Conservation (phyloP, 805 yeast species). For the Metschnikowia arizonensis region DNA sequence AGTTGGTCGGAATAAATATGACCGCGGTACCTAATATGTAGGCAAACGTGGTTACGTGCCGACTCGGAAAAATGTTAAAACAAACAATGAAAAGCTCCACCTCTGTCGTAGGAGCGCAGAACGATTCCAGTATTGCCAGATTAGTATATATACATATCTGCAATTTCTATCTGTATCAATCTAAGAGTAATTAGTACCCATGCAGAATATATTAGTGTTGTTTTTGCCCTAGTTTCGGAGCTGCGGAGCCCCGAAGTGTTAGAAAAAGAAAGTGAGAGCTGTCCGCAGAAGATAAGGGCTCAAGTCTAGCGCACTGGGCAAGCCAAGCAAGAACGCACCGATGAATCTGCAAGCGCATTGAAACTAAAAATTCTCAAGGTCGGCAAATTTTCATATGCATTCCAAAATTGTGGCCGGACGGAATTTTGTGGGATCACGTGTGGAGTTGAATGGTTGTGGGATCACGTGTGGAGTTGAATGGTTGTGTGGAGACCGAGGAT, state of each 20-base stretch:
- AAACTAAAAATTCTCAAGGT: not conserved
- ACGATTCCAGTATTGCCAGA: not conserved
- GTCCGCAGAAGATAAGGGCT: conserved; percentile 3
- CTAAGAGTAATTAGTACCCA: not conserved
- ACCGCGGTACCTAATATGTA: conserved; percentile 15
- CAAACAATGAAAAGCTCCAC: not conserved
- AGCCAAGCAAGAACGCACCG: not conserved
- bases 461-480: not conserved
- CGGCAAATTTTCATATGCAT: not conserved
- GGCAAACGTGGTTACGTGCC: conserved; percentile 16
- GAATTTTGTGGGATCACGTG: not conserved
- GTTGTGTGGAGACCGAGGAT: not conserved
- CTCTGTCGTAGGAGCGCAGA: not conserved
- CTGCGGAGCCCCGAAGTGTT: conserved; percentile 5
- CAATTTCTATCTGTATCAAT: no score
- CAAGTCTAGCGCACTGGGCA: not conserved
- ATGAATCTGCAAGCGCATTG: not conserved
- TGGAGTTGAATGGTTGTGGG: not conserved
- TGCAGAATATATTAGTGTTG: not conserved
- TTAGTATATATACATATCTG: not conserved
- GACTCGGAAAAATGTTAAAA: conserved; percentile 3
- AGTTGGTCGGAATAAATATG: conserved; percentile 11
- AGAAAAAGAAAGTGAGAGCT: not conserved
- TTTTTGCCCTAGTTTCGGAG: not conserved
- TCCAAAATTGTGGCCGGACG: not conserved